Conservation (phyloP, 805 yeast species). For the Yamadazyma takamatsuzukensis region DNA sequence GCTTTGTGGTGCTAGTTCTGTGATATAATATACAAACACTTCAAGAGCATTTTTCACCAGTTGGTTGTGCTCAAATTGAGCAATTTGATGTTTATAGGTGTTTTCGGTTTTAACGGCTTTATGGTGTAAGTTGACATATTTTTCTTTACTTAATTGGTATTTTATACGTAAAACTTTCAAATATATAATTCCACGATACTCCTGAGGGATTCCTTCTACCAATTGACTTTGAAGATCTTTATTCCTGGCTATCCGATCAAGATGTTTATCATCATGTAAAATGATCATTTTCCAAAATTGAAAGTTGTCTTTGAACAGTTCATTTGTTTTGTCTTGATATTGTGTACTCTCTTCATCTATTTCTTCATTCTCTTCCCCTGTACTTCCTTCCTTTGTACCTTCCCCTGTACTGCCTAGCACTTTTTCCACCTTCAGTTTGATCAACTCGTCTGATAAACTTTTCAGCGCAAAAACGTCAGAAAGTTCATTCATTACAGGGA, state of each 20-base stretch:
- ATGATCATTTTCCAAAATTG: slow-evolving; percentile 10
- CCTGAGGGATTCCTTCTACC: slow-evolving; percentile 26
- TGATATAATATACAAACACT: slow-evolving; percentile 29
- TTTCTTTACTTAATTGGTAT: slow-evolving; percentile 26
- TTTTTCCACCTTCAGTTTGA: slow-evolving; percentile 3
- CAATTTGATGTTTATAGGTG: slow-evolving; percentile 8
- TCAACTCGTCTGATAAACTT: slow-evolving; percentile 8
- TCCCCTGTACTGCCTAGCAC: background rate
- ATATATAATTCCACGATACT: slow-evolving; percentile 29
- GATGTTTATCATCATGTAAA: slow-evolving; percentile 6
- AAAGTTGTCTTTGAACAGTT: background rate
- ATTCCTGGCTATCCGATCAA: slow-evolving; percentile 6
- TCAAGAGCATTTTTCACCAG: slow-evolving; percentile 23
- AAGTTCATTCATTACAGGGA: slow-evolving; percentile 23
- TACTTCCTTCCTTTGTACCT: background rate
- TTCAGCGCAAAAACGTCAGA: slow-evolving; percentile 9
- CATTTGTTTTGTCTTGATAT: slow-evolving; percentile 4
- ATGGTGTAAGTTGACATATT: slow-evolving; percentile 25
- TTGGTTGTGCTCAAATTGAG: slow-evolving; percentile 11
- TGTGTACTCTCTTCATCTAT: too few species aligned
- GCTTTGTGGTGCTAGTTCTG: slow-evolving; percentile 15
- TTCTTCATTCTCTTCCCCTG: slow-evolving; percentile 1
- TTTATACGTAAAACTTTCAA: slow-evolving; percentile 29
- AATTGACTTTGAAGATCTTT: slow-evolving; percentile 20
- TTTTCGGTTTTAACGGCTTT: slow-evolving; percentile 15